These are phyloP conservation scores for Asclepias syriaca DNA, from an alignment of 257 asterid genomes.

Conservation along the genomic window DNA sequence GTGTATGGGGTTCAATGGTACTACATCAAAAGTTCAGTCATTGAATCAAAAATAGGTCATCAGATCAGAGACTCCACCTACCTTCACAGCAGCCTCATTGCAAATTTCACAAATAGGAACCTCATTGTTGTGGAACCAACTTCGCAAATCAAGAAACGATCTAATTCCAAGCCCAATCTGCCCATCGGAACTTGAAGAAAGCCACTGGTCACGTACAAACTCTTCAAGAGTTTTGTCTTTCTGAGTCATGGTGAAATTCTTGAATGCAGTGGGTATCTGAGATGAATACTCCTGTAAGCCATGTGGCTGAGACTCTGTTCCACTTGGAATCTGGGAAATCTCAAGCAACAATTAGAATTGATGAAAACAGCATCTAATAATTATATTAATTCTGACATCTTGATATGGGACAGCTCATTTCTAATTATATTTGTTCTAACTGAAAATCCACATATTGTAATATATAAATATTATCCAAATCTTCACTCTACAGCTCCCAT, in stretches of 20 bases:
- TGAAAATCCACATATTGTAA: background rate
- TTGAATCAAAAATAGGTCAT: background rate
- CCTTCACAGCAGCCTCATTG: conserved; percentile 97
- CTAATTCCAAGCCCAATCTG: conserved; percentile 76
- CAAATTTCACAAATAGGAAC: conserved; percentile 82
- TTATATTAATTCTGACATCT: background rate
- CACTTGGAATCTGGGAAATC: conserved; percentile 40
- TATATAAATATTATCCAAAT: too few relatives aligned
- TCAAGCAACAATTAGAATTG: background rate
- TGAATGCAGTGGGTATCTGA: conserved; percentile 68
- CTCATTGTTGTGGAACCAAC: conserved; percentile 79
- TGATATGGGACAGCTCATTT: background rate
- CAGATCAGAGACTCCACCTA: conserved; percentile 17
- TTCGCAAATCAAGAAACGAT: conserved; percentile 88
- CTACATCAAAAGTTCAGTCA: background rate
- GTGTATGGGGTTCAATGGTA: background rate
- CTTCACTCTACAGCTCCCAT: too few relatives aligned
- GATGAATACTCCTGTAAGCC: conserved; percentile 44
- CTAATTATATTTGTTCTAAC: background rate
- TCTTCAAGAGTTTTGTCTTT: conserved; percentile 80
- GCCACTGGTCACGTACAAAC: conserved; percentile 74
- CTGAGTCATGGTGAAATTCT: conserved; percentile 65
- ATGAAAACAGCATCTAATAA: background rate
- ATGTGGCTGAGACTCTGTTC: conserved; percentile 46
- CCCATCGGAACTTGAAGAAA: conserved; percentile 52